Conservation (phyloP, 2,329 filamentous ascomycete genomes). For the Claviceps monticola region DNA sequence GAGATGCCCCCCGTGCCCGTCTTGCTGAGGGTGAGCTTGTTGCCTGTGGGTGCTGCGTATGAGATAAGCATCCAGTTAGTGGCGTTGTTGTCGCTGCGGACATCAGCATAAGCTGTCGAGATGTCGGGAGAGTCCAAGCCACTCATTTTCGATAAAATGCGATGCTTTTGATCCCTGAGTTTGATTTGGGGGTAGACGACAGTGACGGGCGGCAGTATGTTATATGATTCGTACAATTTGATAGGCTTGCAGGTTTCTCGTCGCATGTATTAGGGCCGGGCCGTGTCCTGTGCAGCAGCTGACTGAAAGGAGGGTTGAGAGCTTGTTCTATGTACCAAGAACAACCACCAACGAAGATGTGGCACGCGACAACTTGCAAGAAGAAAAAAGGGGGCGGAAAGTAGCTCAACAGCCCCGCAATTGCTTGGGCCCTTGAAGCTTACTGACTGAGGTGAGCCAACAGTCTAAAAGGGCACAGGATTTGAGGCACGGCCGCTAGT, state of each 20-base stretch:
- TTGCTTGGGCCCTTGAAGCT: not conserved
- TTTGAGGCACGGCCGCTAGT: not conserved
- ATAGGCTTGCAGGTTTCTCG: too few species aligned
- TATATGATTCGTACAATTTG: too few species aligned
- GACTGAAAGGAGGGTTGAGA: not conserved
- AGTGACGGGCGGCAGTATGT: not conserved
- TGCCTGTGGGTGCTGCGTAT: slow-evolving; percentile 40
- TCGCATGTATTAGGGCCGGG: too few species aligned
- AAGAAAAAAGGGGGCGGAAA: not conserved
- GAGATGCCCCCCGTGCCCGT: slow-evolving; percentile 47
- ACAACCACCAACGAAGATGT: not conserved
- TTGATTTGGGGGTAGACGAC: not conserved
- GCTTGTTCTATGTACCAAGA: not conserved
- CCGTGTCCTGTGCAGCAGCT: not conserved
- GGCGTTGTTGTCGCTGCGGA: slow-evolving; percentile 51
- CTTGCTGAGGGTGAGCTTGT: slow-evolving; percentile 39
- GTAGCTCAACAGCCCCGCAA: not conserved
- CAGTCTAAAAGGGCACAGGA: not conserved
- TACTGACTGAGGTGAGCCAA: not conserved
- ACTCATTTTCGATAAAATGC: slow-evolving; percentile 29
- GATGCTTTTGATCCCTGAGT: not conserved
- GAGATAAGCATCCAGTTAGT: slow-evolving; percentile 56
- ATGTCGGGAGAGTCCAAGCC: slow-evolving; percentile 45
- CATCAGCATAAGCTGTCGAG: slow-evolving; percentile 49
- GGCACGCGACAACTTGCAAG: not conserved